Evolutionary conservation across 1,284 basidiomycete species (phyloP), one percentile per base, ranked within the genome.

Genomic region (Meripilus lineatus): DNA sequence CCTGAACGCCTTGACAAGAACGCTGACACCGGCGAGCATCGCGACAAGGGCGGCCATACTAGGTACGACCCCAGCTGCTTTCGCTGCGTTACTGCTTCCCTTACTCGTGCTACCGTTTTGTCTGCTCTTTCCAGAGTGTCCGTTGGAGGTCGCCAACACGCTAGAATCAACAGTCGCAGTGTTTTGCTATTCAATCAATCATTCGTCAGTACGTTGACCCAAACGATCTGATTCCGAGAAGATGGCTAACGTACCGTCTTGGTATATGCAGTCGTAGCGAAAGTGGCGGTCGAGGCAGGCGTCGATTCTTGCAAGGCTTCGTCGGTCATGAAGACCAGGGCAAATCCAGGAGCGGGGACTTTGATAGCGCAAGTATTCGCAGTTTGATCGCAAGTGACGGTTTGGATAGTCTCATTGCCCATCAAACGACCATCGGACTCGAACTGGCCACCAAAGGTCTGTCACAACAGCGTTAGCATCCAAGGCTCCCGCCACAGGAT

Each of bases 281-380:
- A 87, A 18, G 81, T 84, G 45, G 61, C 55, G 1, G 72, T 66
- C 5, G 63, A 52, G 23, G 54, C 58, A 0, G 64, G 62, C 0
- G 66, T 61, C 1, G 68, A 63, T 33, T 71, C 68, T 1, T 56
- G 52, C 45, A 73, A 52, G 2, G 74, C 70, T 5, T 60, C 58
- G 28, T 71, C 62, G n/a, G 65, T 70, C 38, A 90, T 66, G 71
- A 84, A 89, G 18, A 90, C 84, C 40, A 90, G 67, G 4, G 84
- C 86, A 44, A 79, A 76, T 10, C 75, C 75, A 0, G 88, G 87
- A 1, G 84, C 85, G n/a, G 76, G 75, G 18, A 90, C 79, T 2
- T 66, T 68, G 44, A 90, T 67, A 5, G 60, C 50, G 62, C 88
- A 90, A 1, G 67, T 63, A 43, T 77, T 75, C 45, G 68, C 62